Base-by-base conservation (phyloP, 2,329 filamentous ascomycete genomes). In the Fonsecaea monophora region DNA sequence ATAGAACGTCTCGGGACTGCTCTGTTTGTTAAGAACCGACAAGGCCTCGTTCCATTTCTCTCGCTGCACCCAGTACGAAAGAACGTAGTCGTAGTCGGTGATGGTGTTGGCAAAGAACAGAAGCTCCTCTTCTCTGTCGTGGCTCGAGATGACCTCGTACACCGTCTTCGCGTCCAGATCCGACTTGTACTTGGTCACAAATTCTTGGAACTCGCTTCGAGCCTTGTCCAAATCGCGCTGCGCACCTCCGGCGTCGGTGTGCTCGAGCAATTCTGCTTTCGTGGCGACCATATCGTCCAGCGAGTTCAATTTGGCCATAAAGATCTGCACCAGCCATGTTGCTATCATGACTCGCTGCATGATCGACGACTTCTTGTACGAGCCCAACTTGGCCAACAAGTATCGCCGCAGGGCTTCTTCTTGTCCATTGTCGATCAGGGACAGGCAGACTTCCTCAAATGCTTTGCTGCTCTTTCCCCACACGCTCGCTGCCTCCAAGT, bases 261-360 rank as follows among this genome's bases (percentile, higher is more conserved):
- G 87, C 69, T 93, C 92, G 0, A 88, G 86, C 25, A 94, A 80
- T 76, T 97, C 93, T 0, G 92, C 92, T 74, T 92, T 91, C 0
- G 94, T 96, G 45, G 94, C 90, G 70, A 98, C 94, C 2, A 91
- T 94, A 78, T 99, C 95, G 75, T 99, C 95, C 3, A 99, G 84
- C 2, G 91, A 90, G 76, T 99, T 97, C 50, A 99, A 85, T 79
- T 97, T 97, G 4, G 93, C 92, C 93, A 99, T 99, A 78, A 94
- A 99, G 1, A 98, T 86, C 78, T 99, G 95, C 9, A 97, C 85
- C 53, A 99, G 85, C 95, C 95, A 99, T 71, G 90, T 94, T 1
- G 94, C 92, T 71, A 98, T 89, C 92, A 99, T 97, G 70, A 92
- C 90, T 66, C 94, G 85, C 79, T 99, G 95, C 94, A 99, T 99